Evolutionary conservation across 2,329 filamentous ascomycete genomes (phyloP).

Genomic region (Hymenoscyphus repandus): DNA sequence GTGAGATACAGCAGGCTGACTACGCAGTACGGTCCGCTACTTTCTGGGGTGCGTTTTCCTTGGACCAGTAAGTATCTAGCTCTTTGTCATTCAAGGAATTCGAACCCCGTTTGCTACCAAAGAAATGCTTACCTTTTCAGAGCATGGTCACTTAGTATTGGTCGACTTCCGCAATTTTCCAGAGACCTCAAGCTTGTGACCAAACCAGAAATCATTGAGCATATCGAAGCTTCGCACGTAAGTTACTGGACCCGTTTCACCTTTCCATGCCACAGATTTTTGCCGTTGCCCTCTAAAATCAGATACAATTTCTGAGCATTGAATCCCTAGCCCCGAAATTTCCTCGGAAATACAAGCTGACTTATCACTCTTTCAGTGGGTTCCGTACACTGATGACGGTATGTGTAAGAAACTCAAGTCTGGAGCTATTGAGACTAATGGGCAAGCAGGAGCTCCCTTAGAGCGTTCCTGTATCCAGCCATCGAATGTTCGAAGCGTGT

Average conservation of each 20-base stretch:
- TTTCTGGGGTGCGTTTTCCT: conserved; percentile 46
- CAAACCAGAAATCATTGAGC: conserved; percentile 55
- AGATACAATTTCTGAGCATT: too few relatives aligned
- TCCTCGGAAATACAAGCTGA: too few relatives aligned
- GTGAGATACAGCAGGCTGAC: conserved; percentile 42
- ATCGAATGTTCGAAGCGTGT: conserved; percentile 63
- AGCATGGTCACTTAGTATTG: conserved; percentile 61
- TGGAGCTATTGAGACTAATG: conserved; percentile 1
- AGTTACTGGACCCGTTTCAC: too few relatives aligned
- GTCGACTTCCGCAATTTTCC: conserved; percentile 55
- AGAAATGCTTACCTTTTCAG: conserved; percentile 33
- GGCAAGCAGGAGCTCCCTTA: conserved; percentile 37
- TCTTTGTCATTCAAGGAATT: too few relatives aligned
- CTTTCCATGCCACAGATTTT: too few relatives aligned
- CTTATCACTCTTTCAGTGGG: conserved; percentile 27
- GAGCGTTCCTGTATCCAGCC: conserved; percentile 56
- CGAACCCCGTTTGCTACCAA: background rate
- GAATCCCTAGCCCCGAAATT: too few relatives aligned
- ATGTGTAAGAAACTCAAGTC: background rate
- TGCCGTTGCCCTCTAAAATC: too few relatives aligned
- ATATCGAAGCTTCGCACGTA: conserved; percentile 51
- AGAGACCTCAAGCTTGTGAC: conserved; percentile 50
- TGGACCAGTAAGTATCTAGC: conserved; percentile 52
- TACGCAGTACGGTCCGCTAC: conserved; percentile 44
- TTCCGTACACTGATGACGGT: conserved; percentile 32